Evolutionary conservation across 2,329 filamentous ascomycete species (phyloP), one percentile per base, ranked within the genome.

Genomic region (Colletotrichum coccodes): DNA sequence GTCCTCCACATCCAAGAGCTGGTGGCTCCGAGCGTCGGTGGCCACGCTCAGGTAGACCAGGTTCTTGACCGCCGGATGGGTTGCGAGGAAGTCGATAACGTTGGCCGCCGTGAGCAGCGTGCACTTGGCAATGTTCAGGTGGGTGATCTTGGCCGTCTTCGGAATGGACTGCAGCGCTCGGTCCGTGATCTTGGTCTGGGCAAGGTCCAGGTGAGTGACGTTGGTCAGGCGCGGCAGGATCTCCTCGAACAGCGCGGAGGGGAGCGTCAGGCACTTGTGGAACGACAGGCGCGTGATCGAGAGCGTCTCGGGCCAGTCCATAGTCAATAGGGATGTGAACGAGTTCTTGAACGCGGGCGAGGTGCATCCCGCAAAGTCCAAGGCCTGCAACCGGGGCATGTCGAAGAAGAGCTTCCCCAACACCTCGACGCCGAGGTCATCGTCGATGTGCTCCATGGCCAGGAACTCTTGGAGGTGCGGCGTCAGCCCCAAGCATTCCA

Each of bases 321-420:
- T 80, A 8, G 80, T 78, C 7, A 84, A 81, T 65, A 91, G 75
- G 11, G 86, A 82, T 46, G 84, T 81, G 78, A 95, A 93, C 0
- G 90, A 84, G 54, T 87, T 84, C 73, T 89, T 90, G 84, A 95
- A 95, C 4, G 79, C 78, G 14, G 85, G 79, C 5, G 91, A 92
- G 14, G 92, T 91, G 79, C 91, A 93, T 65, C 91, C 93, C 73
- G 92, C 94, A 75, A 95, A 92, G 77, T 96, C 93, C 26, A 95
- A 75, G 1, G 91, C 92, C 68, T 86, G 84, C 60, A 96, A 80
- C 56, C 84, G 81, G 1, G 90, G 88, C 68, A 94, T 83, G 11
- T 86, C 88, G 70, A 89, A 89, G 74, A 95, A 89, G 47, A 96
- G 82, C 79, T 93, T 94, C 70, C 85, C 83, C 49, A 95, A 79